Evolutionary conservation across 192 early-diverging fungal genomes (phyloP), one percentile per base, ranked within the genome.

Genomic region (Coemansia sp.): DNA sequence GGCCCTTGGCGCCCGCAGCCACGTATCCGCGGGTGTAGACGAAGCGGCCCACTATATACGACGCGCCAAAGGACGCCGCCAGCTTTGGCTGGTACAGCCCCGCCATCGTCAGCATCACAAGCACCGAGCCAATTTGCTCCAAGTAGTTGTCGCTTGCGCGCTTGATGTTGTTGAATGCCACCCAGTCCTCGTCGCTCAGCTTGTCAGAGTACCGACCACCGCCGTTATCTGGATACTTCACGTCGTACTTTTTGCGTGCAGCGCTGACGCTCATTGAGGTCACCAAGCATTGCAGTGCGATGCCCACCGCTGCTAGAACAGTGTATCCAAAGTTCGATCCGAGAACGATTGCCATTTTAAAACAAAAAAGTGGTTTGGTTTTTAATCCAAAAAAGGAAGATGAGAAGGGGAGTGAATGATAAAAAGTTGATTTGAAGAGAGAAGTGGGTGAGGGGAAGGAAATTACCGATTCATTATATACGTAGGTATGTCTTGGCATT

Each of bases 271-370:
- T 9, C 5, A 45, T 11, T 0, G 71, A 57, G 0, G 65, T 20
- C 0, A 66, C 7, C 14, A 67, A 33, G 61, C 80, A 85, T 48
- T 85, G 84, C 46, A 69, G 14, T 10, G 71, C 36, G 52, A 82
- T 85, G 46, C 71, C 74, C 18, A 72, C 64, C 0, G 77, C 80
- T 2, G 72, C 77, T 15, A 85, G 67, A 0, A 80, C 72, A 39
- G 65, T 65, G 72, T 79, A 85, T 33, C 76, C 84, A 63, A 77
- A 85, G 66, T 76, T 81, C 20, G 79, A 48, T n/a, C 79, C 79
- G 46, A 81, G 69, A 21, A 81, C 57, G 21, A 81, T 81, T 5
- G 79, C 61, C 79, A 81, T 81, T n/a, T 34, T 45, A 39, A 39
- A n/a, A n/a, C n/a, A n/a, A n/a, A n/a, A n/a, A n/a, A n/a, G n/a